phyloP scores from a whole-genome alignment of 2,329 filamentous ascomycete genomes.

The Fusarium beomiforme region DNA sequence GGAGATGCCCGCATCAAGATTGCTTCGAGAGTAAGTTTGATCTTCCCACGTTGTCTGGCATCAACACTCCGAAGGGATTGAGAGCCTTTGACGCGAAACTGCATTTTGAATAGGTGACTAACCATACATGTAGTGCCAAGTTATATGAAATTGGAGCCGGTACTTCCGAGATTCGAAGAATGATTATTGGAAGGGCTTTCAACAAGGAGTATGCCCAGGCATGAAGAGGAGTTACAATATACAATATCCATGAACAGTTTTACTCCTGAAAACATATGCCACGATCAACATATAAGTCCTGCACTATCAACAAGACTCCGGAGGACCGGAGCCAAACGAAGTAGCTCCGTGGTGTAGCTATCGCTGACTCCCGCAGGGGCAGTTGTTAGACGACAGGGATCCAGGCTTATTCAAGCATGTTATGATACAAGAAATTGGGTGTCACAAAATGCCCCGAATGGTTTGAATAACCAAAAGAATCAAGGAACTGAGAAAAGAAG shows the following conservation, averaged over 20 bases:
- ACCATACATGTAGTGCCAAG: constrained; percentile 61
- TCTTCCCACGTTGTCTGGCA: background rate
- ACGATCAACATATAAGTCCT: background rate
- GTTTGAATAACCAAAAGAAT: background rate
- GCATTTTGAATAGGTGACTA: constrained; percentile 42
- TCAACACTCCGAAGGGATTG: background rate
- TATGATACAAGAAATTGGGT: background rate
- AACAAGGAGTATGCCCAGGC: constrained; percentile 79
- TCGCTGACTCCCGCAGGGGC: background rate
- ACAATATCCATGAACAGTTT: background rate
- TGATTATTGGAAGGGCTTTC: constrained; percentile 93
- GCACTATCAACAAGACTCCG: background rate
- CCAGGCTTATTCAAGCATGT: background rate
- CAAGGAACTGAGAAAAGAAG: background rate
- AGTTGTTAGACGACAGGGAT: background rate
- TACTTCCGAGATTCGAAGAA: constrained; percentile 90
- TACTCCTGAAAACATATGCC: background rate
- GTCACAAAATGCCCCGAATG: background rate
- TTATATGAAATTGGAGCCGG: constrained; percentile 98
- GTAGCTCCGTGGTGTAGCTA: constrained; percentile 10
- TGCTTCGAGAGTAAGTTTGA: constrained; percentile 73
- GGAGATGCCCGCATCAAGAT: constrained; percentile 88
- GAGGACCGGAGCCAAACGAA: background rate
- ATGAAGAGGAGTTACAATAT: constrained; percentile 17
- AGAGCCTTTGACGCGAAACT: background rate